Evolutionary conservation across 768 basidiomycete genomes (phyloP).

Genomic region (Pulveroboletus ravenelii): DNA sequence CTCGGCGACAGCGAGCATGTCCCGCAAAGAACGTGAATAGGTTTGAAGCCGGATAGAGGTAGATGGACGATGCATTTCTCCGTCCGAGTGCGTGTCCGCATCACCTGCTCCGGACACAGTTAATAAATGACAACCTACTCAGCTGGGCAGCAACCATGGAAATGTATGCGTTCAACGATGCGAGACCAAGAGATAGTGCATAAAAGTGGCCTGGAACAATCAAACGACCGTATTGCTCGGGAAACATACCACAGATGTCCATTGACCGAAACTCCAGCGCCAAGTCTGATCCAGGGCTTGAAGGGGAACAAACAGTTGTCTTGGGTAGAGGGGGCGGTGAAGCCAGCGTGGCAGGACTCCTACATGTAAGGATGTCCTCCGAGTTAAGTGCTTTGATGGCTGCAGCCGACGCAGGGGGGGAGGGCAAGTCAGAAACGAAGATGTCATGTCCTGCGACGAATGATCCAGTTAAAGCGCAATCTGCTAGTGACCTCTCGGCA

Average conservation of each 20-base stretch:
- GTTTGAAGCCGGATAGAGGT: neutral
- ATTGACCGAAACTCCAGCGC: conserved; percentile 20
- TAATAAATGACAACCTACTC: conserved; percentile 4
- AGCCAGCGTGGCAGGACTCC: neutral
- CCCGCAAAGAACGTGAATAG: conserved; percentile 24
- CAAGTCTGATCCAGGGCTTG: conserved; percentile 21
- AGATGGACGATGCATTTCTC: neutral
- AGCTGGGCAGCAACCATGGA: neutral
- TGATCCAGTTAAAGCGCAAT: neutral
- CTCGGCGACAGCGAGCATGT: neutral
- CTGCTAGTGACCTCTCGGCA: neutral
- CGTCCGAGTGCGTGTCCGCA: conserved; percentile 7
- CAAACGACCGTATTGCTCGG: neutral
- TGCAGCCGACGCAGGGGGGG: conserved; percentile 2
- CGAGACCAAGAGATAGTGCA: neutral
- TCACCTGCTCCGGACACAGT: conserved; percentile 11
- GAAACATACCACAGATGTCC: conserved; percentile 26
- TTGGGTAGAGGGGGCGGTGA: conserved; percentile 2
- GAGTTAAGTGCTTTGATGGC: neutral
- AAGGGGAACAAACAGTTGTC: neutral
- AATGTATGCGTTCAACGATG: neutral
- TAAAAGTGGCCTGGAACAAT: neutral
- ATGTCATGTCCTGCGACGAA: conserved; percentile 19
- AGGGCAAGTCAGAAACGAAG: conserved; percentile 3
- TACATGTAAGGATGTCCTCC: neutral